These are phyloP conservation scores for Epichloe gansuensis DNA, from an alignment of 2,329 filamentous ascomycete genomes.

Conservation along the genomic window DNA sequence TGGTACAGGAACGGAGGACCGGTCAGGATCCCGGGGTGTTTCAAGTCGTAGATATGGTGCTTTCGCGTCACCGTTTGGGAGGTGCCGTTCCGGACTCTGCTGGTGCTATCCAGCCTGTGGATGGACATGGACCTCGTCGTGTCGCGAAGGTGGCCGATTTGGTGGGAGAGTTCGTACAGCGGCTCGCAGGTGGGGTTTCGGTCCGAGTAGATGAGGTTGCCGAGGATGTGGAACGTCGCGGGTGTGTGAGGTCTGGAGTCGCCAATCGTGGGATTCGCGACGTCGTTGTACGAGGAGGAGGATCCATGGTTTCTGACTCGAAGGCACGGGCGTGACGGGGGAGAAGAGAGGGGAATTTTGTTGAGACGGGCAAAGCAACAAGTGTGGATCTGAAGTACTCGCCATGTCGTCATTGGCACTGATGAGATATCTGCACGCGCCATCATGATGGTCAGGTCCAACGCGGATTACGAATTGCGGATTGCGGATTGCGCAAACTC, in stretches of 20 bases:
- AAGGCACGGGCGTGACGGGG: too few relatives aligned
- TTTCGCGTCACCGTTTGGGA: constrained; percentile 16
- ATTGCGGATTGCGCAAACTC: too few relatives aligned
- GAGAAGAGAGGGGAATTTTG: too few relatives aligned
- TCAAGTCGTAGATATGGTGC: constrained; percentile 23
- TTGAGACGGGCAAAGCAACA: too few relatives aligned
- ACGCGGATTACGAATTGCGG: too few relatives aligned
- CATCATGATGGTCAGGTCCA: too few relatives aligned
- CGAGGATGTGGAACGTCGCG: constrained; percentile 20
- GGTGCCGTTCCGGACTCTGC: constrained; percentile 9
- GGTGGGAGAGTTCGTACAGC: constrained; percentile 25
- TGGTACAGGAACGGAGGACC: constrained; percentile 21
- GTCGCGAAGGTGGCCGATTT: constrained; percentile 20
- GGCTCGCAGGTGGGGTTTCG: constrained; percentile 15
- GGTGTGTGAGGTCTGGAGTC: constrained; percentile 12
- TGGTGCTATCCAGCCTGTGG: constrained; percentile 18
- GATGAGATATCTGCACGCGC: too few relatives aligned
- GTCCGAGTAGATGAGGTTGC: constrained; percentile 22
- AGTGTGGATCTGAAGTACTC: too few relatives aligned
- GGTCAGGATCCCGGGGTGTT: constrained; percentile 16
- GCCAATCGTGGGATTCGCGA: too few relatives aligned
- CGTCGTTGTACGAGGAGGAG: too few relatives aligned
- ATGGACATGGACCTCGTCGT: constrained; percentile 19
- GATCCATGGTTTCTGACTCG: too few relatives aligned
- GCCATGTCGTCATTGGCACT: too few relatives aligned